Evolutionary conservation across 306 rosid species (phyloP), one percentile per base, ranked within the genome.

Genomic region (Alnus glutinosa): DNA sequence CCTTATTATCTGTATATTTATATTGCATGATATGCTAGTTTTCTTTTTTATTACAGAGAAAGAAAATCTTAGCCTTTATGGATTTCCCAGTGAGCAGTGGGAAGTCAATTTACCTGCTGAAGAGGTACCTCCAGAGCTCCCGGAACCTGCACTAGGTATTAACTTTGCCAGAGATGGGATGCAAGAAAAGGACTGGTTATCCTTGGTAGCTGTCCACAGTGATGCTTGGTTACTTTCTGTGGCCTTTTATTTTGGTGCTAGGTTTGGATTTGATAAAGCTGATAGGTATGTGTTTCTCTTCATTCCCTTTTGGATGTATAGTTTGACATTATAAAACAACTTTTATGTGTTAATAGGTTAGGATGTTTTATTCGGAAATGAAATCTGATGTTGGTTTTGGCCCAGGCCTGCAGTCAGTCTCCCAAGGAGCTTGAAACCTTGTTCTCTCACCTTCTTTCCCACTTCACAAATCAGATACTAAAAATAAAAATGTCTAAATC

Each of bases 41-140:
- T 79, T 37, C 36, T 59, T 51, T 73, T 71, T 77, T 57, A 70
- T 78, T 10, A 37, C 88, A 91, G 97, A 82, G 78, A 91, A 91
- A 86, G 88, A 91, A 71, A 89, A 91, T 52, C 93, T 91, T 73
- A 89, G 93, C 84, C 97, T 91, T 23, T 91, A 89, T 86, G 97
- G 97, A 77, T 88, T 79, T 83, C 97, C 97, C n/a, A 77, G 76
- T 51, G 91, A 86, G 81, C 87, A 80, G 50, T 91, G 97, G 97
- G 87, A 88, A 86, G 97, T 91, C 68, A 80, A 83, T 82, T 85
- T 88, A 18, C 97, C 97, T 5, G 89, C 89, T 2, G 89, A 87
- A 75, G 92, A 88, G 83, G 92, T 91, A 66, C 97, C 93, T 78
- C 84, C 97, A 5, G 97, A 89, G 81, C 88, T 89, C 77, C 97